A percentile compares a stretch with the other conserved stretches of the same genome.
Evolutionary conservation across 805 yeast species (phyloP).

Genomic region (Wickerhamomyces bovis): DNA sequence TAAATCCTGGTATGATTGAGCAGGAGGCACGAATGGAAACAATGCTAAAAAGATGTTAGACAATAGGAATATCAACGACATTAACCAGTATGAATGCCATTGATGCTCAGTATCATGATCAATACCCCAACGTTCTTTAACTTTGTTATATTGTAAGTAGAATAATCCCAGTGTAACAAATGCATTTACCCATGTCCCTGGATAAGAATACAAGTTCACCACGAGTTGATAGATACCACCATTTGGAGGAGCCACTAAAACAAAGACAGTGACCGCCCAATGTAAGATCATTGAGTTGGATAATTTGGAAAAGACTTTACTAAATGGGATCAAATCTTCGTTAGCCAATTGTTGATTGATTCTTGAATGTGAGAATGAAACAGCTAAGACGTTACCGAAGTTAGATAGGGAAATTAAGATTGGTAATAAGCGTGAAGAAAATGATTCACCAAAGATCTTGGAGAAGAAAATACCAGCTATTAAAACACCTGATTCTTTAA

Average conservation of each 20-base stretch:
- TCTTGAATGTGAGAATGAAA: conserved; percentile 52
- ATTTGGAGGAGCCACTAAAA: conserved; percentile 54
- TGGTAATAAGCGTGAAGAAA: conserved; percentile 46
- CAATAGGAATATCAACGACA: conserved; percentile 33
- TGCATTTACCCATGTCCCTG: conserved; percentile 54
- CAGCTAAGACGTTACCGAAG: conserved; percentile 60
- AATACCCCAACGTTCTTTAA: conserved; percentile 35
- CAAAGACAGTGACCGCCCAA: conserved; percentile 48
- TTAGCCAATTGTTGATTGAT: conserved; percentile 54
- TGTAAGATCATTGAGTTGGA: conserved; percentile 45
- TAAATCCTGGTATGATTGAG: conserved; percentile 23
- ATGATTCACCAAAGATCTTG: conserved; percentile 50
- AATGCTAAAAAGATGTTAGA: conserved; percentile 46
- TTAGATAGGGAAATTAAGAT: conserved; percentile 55
- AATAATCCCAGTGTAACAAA: conserved; percentile 47
- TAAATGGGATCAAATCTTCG: conserved; percentile 44
- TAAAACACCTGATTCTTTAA: conserved; percentile 50
- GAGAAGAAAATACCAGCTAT: conserved; percentile 59
- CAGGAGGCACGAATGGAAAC: conserved; percentile 54
- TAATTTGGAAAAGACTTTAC: conserved; percentile 37
- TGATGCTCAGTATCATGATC: conserved; percentile 10
- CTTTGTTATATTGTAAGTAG: conserved; percentile 40
- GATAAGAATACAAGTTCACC: conserved; percentile 56
- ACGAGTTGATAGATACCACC: conserved; percentile 59
- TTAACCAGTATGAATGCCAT: conserved; percentile 25